Base-by-base conservation (phyloP, 2,329 filamentous ascomycete genomes). In the Arthrobotrys entomopaga region DNA sequence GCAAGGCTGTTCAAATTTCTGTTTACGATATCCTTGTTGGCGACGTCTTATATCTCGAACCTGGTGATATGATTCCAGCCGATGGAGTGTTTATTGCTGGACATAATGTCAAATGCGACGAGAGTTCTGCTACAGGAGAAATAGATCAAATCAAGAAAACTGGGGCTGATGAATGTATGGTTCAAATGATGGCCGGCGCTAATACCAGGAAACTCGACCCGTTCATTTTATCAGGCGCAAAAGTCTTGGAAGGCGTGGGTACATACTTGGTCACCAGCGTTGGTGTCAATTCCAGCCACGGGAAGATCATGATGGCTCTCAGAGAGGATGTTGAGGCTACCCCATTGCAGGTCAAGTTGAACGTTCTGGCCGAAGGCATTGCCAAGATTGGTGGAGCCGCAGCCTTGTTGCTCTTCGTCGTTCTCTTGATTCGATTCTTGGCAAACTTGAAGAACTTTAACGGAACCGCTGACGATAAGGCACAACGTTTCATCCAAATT, bases 71-170 rank as follows among this genome's bases (percentile, higher is more conserved):
- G 65, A 85, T 91, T 42, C 89, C 90, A 0, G 89, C 88, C 0
- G 90, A 92, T 79, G 90, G 90, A 4, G 84, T 91, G 61, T 86
- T 91, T 72, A 88, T 91, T 73, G 83, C 85, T 10, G 88, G 88
- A 1, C 86, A 90, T 76, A 87, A 87, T 46, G 81, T 91, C 73
- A 88, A 89, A 80, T 92, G 89, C 78, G 90, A 91, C 77, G 90
- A 92, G 79, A 91, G 89, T 1, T 90, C 89, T 10, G 88, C 88
- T 0, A 91, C 90, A 11, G 90, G 90, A 77, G 90, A 92, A 81
- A 91, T 89, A 0, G 89, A 92, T 77, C 85, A 89, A 58, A 86
- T 91, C 80, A 89, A 87, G 81, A 92, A 92, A 82, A 87, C 85
- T 0, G 80, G 83, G 3, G 88, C 85, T 11, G 83, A 87, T 16